Evolutionary conservation across 2,329 filamentous ascomycete genomes (phyloP), one percentile per base, ranked within the genome.

Genomic region (Stagonosporopsis cucurbitacearum): DNA sequence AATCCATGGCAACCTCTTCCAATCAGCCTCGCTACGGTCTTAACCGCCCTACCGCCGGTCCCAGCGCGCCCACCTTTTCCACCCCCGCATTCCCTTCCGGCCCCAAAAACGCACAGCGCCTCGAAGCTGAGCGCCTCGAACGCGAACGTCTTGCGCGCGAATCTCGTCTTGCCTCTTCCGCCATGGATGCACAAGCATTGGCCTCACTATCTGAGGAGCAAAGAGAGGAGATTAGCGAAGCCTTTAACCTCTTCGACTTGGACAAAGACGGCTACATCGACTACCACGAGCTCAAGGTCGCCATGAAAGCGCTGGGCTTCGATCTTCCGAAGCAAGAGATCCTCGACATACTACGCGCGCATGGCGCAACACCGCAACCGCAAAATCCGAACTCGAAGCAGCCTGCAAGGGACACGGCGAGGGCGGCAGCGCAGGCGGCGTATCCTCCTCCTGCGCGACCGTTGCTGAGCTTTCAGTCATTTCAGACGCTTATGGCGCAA

Each of bases 281-380:
- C 80, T 98, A 96, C 81, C 95, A 98, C 80, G 95, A 99, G 79
- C 91, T 98, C 75, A 94, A 95, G 77, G 95, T 98, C 79, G 92
- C 94, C 58, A 88, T 98, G 69, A 95, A 96, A 75, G 95, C 95
- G 3, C 87, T 99, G 1, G 95, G 95, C 62, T 98, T 98, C 80
- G 92, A 96, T 69, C 82, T 96, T 45, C 85, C 91, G 56, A 96
- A 96, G 76, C 82, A 87, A 59, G 92, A 96, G 67, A 92, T 96
- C 58, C 88, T 94, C 68, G 81, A 84, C 41, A 86, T 96, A 59
- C 84, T 99, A 58, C 89, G 91, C 56, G 83, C 86, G n/a, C 88
- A 95, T 75, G 95, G 93, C 20, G 54, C 67, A 6, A 25, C 62
- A 17, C 4, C 17, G 22, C 28, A 57, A n/a, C 42, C 57, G 3